phyloP scores from a whole-genome alignment of 441 rosid species.

The Erodium chrysanthum region DNA sequence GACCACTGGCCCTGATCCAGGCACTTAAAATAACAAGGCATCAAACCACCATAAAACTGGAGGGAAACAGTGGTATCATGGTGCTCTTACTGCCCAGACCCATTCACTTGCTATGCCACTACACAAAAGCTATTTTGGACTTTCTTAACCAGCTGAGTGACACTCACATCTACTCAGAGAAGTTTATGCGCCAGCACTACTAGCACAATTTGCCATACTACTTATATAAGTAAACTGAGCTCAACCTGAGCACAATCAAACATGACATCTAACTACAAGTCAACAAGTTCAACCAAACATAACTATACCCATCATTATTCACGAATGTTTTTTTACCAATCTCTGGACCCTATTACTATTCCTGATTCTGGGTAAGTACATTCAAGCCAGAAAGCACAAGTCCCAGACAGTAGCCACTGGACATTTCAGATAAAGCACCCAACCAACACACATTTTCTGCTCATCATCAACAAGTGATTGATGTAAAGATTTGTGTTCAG shows the following conservation, averaged over 20 bases:
- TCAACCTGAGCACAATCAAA: background rate
- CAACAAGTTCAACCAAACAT: background rate
- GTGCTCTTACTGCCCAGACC: background rate
- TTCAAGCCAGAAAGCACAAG: background rate
- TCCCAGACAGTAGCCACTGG: background rate
- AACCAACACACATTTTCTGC: background rate
- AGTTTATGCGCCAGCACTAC: background rate
- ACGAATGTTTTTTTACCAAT: background rate
- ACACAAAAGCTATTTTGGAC: background rate
- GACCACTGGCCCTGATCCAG: background rate
- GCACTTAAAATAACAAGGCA: background rate
- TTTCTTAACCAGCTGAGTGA: background rate
- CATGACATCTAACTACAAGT: background rate
- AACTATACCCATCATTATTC: background rate
- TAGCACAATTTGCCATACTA: background rate
- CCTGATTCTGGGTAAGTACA: background rate
- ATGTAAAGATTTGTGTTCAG: background rate
- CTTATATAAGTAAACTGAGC: background rate
- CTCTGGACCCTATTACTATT: background rate
- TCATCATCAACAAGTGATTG: background rate
- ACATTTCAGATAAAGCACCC: background rate
- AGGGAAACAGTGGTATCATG: background rate
- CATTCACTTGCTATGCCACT: constrained; percentile 4
- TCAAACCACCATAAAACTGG: background rate
- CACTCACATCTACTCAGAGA: background rate